These are phyloP conservation scores for Lactifluus rugatus DNA, from an alignment of 768 basidiomycete genomes.

Conservation along the genomic window DNA sequence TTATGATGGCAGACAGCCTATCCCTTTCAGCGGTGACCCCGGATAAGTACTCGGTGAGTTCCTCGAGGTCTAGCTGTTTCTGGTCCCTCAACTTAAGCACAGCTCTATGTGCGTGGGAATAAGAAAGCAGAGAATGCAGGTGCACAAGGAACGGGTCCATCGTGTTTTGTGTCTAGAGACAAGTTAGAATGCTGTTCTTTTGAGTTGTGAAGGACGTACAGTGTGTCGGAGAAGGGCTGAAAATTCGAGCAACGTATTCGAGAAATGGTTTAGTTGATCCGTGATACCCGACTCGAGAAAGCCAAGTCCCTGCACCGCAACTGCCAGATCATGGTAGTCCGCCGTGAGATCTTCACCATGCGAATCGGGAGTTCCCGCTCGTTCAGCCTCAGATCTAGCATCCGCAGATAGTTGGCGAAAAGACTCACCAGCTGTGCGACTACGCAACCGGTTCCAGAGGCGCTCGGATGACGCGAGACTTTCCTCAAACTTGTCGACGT, in stretches of 20 bases:
- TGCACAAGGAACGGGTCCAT: constrained; percentile 88
- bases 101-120: constrained; percentile 87
- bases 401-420: constrained; percentile 23
- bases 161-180: constrained; percentile 68
- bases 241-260: constrained; percentile 91
- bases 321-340: constrained; percentile 96
- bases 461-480: constrained; percentile 77
- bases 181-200: background rate
- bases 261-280: constrained; percentile 93
- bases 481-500: constrained; percentile 94
- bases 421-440: constrained; percentile 78
- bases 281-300: constrained; percentile 98
- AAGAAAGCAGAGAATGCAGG: constrained; percentile 85
- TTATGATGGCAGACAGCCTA: constrained; percentile 79
- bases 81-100: constrained; percentile 94
- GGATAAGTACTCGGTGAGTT: constrained; percentile 88
- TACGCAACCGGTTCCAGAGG: constrained; percentile 66
- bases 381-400: constrained; percentile 66
- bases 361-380: constrained; percentile 68
- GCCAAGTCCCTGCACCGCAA: constrained; percentile 92
- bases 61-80: constrained; percentile 98
- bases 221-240: constrained; percentile 80
- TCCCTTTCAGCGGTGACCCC: constrained; percentile 92
- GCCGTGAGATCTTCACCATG: constrained; percentile 84
- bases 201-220: constrained; percentile 34